Base-by-base conservation (phyloP, 768 basidiomycete species). In the Pleurotus tuoliensis region DNA sequence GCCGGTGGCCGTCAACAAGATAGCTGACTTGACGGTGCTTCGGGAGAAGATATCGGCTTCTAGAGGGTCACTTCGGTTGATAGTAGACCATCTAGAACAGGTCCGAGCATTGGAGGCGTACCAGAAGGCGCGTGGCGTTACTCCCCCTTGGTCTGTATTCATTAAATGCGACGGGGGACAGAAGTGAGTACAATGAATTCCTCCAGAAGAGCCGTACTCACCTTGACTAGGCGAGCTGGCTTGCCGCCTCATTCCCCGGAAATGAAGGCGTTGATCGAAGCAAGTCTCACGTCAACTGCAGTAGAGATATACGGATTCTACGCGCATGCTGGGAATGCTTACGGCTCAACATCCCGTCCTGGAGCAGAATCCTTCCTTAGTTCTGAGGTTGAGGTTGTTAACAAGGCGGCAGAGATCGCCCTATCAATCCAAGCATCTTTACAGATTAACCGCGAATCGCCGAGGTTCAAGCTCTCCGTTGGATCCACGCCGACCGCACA, bases 401-500 rank as follows among this genome's bases (percentile, higher is more conserved):
- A 91, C 61, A 68, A 69, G 9, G 86, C 87, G 2, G 88, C 91
- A 0, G 73, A 71, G 24, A 71, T 81, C 48, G 84, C 82, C 0
- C 65, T 86, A 27, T 73, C 76, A 39, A 68, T 81, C 49, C 70
- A 86, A 27, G 66, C 72, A 7, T 53, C 51, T 7, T 15, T 53
- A 15, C 37, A 53, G 18, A 40, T n/a, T 13, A 3, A 39, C 22
- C 38, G 51, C 39, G 63, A 65, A 38, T 71, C 73, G 12, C 64
- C 71, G 11, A 66, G 70, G n/a, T 92, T 89, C 62, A 79, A 90
- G 1, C 71, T 94, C 37, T 88, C 88, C 2, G 86, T 94, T 1
- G 92, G 92, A 18, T 88, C 91, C n/a, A 94, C 92, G 2, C 92
- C 92, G 1, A 86, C 92, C 2, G 92, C 92, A 0, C 89, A 93